phyloP scores from a whole-genome alignment of 169 alveolate genomes.

The Theileria luwenshuni region DNA sequence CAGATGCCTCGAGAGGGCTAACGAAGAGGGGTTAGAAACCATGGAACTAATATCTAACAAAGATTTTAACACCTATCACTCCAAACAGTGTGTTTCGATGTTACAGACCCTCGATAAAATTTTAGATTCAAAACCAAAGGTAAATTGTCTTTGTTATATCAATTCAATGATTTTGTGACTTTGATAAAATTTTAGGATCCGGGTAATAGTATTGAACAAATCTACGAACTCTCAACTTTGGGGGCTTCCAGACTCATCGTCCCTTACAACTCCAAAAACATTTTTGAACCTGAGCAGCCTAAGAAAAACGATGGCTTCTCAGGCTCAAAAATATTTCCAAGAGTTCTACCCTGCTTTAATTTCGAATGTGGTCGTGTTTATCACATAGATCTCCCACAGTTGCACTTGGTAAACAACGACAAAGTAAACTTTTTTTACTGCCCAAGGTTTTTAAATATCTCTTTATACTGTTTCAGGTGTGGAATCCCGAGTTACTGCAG shows the following conservation, averaged over 20 bases:
- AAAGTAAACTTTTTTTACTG: slow-evolving; percentile 46
- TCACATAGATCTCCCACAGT: slow-evolving; percentile 62
- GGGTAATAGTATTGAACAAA: neutral
- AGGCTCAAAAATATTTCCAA: slow-evolving; percentile 32
- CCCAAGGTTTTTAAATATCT: slow-evolving; percentile 16
- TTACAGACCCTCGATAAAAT: slow-evolving; percentile 11
- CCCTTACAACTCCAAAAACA: slow-evolving; percentile 24
- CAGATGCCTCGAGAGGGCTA: slow-evolving; percentile 19
- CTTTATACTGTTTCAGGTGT: slow-evolving; percentile 20
- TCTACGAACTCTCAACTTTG: slow-evolving; percentile 51
- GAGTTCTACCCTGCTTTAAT: slow-evolving; percentile 68
- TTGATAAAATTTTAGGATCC: neutral
- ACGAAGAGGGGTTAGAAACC: slow-evolving; percentile 17
- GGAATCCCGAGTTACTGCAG: slow-evolving; percentile 70
- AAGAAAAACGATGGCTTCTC: slow-evolving; percentile 18
- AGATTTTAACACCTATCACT: slow-evolving; percentile 45
- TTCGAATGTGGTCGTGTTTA: slow-evolving; percentile 32
- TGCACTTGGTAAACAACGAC: slow-evolving; percentile 40
- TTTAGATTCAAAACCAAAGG: neutral
- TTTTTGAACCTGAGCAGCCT: neutral
- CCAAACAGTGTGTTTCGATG: slow-evolving; percentile 33
- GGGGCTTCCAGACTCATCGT: slow-evolving; percentile 38
- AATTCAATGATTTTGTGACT: neutral
- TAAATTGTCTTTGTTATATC: too few species aligned
- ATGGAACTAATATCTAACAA: slow-evolving; percentile 22